These are phyloP conservation scores for Ceratocystis cubensis DNA, from an alignment of 2,329 filamentous ascomycete genomes.

Conservation along the genomic window DNA sequence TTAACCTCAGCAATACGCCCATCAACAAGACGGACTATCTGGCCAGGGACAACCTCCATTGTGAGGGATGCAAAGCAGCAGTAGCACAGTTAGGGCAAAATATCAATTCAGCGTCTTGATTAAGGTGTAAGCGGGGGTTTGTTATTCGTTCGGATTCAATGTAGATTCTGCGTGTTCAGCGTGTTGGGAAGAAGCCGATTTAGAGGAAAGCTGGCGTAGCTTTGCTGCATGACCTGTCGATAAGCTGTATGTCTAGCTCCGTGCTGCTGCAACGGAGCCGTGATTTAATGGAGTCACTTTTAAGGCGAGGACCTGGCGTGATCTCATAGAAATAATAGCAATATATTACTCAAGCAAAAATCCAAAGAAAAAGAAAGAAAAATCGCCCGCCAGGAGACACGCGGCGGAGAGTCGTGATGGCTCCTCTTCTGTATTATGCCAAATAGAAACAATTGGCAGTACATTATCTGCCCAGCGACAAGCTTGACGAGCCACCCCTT, in stretches of 20 bases:
- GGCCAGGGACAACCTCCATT: conserved; percentile 37
- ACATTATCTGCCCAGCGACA: neutral
- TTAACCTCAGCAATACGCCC: conserved; percentile 65
- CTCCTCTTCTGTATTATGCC: neutral
- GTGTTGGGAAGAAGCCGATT: neutral
- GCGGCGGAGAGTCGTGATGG: neutral
- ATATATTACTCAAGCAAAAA: neutral
- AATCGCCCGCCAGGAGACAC: neutral
- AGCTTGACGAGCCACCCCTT: neutral
- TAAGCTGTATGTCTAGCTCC: neutral
- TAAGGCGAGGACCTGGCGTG: neutral
- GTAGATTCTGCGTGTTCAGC: too few species aligned
- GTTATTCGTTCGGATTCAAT: too few species aligned
- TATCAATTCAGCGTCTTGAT: neutral
- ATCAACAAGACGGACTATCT: conserved; percentile 63
- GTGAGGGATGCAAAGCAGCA: neutral
- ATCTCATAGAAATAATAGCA: conserved; percentile 1
- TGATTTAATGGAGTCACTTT: neutral
- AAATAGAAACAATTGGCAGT: neutral
- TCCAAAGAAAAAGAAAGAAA: neutral
- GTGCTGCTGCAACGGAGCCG: neutral
- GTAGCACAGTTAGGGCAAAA: neutral
- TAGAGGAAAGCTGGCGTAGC: neutral
- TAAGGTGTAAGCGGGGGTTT: too few species aligned
- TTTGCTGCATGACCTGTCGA: neutral